Percentiles rank a stretch among this genome's conserved stretches.
Evolutionary conservation across 805 yeast genomes (phyloP).

Genomic region (Yarrowia hollandica): DNA sequence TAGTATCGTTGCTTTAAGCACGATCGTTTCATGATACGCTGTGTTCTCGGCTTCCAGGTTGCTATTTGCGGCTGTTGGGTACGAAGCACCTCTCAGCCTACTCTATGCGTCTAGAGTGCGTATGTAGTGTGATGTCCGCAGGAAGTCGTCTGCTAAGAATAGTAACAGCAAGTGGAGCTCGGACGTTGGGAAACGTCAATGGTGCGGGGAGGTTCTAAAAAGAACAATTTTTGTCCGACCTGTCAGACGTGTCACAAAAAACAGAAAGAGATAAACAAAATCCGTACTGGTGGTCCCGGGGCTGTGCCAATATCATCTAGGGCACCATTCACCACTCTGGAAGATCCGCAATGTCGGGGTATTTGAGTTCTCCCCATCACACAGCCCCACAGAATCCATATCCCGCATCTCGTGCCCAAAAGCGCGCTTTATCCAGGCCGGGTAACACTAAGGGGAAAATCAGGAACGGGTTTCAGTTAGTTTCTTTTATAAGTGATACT

Average conservation of each 20-base stretch:
- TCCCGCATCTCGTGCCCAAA: slow-evolving; percentile 20
- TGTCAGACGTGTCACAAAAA: neutral
- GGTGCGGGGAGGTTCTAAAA: neutral
- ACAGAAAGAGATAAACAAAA: neutral
- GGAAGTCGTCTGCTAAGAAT: neutral
- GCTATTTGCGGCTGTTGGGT: neutral
- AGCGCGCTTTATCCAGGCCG: slow-evolving; percentile 12
- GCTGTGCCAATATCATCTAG: too few relatives aligned
- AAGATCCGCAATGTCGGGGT: too few relatives aligned
- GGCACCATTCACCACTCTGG: too few relatives aligned
- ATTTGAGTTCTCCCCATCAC: slow-evolving; percentile 3
- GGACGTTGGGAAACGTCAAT: slow-evolving; percentile 5
- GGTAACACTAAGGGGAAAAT: neutral
- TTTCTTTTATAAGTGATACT: too few relatives aligned
- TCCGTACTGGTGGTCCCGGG: too few relatives aligned
- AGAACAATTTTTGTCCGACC: neutral
- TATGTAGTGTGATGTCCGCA: slow-evolving; percentile 14
- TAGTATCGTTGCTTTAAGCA: neutral
- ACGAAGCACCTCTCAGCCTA: slow-evolving; percentile 9
- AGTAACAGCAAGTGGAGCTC: slow-evolving; percentile 19
- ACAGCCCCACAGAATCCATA: slow-evolving; percentile 16
- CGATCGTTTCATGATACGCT: neutral
- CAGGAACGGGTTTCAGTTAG: neutral
- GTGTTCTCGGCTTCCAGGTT: neutral
- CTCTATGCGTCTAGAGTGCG: slow-evolving; percentile 7